Conservation (phyloP, 176 grass and related monocot genomes). For the Triticum timopheevii region DNA sequence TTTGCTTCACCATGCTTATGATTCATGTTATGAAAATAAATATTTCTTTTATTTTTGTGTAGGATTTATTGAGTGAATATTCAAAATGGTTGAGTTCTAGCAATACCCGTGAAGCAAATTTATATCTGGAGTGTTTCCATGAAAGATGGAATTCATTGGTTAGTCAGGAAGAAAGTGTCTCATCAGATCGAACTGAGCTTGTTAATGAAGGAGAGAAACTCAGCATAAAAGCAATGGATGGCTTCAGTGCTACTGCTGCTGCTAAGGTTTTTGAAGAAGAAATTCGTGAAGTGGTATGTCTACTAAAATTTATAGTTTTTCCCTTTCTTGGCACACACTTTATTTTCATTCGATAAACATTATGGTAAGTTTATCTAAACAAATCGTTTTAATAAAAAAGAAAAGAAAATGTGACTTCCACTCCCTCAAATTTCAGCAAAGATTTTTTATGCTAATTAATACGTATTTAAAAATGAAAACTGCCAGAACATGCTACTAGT, state of each 20-base stretch:
- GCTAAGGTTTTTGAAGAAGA: slow-evolving; percentile 89
- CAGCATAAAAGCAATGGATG: slow-evolving; percentile 53
- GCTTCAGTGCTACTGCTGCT: slow-evolving; percentile 69
- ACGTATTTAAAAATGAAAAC: neutral
- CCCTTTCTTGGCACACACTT: neutral
- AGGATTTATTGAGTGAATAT: slow-evolving; percentile 77
- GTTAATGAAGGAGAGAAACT: slow-evolving; percentile 47
- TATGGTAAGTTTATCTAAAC: slow-evolving; percentile 16
- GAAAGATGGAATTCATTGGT: slow-evolving; percentile 53
- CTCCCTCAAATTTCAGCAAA: slow-evolving; percentile 7
- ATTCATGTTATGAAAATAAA: slow-evolving; percentile 25
- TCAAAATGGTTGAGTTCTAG: slow-evolving; percentile 75
- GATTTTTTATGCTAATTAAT: neutral
- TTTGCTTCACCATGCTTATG: slow-evolving; percentile 18
- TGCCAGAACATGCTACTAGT: neutral
- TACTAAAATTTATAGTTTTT: neutral
- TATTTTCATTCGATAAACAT: neutral
- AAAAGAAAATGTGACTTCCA: neutral
- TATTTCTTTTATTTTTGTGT: slow-evolving; percentile 26
- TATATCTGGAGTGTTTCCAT: slow-evolving; percentile 64
- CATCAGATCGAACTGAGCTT: slow-evolving; percentile 43
- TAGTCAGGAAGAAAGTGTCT: slow-evolving; percentile 42
- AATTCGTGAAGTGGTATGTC: slow-evolving; percentile 83
- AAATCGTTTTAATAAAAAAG: slow-evolving; percentile 9
- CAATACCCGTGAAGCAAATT: slow-evolving; percentile 67